Evolutionary conservation across 140 eudicot genomes (phyloP).

Genomic region (Bidens hawaiensis): DNA sequence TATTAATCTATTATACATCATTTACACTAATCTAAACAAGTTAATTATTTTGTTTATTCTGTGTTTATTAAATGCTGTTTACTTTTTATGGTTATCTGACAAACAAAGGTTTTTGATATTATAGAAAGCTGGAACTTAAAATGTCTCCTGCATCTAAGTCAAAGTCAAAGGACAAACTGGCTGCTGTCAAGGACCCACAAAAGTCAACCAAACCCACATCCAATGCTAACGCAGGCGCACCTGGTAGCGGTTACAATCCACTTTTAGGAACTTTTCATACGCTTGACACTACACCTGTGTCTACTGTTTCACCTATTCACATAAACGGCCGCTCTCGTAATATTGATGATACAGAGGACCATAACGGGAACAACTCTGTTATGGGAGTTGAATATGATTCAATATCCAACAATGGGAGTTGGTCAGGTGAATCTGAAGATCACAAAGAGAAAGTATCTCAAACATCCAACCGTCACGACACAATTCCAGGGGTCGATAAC

Average conservation of each 20-base stretch:
- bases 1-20: neutral
- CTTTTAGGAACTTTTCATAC: slow-evolving; percentile 77
- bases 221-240: slow-evolving; percentile 35
- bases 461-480: slow-evolving; percentile 42
- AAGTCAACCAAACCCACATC: slow-evolving; percentile 63
- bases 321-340: slow-evolving; percentile 65
- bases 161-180: slow-evolving; percentile 77
- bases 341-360: slow-evolving; percentile 71
- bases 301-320: slow-evolving; percentile 40
- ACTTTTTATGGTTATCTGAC: slow-evolving; percentile 18
- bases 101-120: neutral
- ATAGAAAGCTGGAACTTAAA: slow-evolving; percentile 35
- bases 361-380: slow-evolving; percentile 44
- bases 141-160: slow-evolving; percentile 87
- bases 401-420: slow-evolving; percentile 69
- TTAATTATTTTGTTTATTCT: neutral
- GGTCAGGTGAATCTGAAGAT: slow-evolving; percentile 96
- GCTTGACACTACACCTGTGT: slow-evolving; percentile 50
- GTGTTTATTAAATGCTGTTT: neutral
- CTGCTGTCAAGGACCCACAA: slow-evolving; percentile 60
- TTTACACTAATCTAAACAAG: neutral
- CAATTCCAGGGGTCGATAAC: slow-evolving; percentile 60
- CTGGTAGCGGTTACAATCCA: slow-evolving; percentile 83
- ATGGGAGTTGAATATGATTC: slow-evolving; percentile 65
- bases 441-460: slow-evolving; percentile 59